Evolutionary conservation across 257 asterid species (phyloP).

Genomic region (Solanum chiquidenum): DNA sequence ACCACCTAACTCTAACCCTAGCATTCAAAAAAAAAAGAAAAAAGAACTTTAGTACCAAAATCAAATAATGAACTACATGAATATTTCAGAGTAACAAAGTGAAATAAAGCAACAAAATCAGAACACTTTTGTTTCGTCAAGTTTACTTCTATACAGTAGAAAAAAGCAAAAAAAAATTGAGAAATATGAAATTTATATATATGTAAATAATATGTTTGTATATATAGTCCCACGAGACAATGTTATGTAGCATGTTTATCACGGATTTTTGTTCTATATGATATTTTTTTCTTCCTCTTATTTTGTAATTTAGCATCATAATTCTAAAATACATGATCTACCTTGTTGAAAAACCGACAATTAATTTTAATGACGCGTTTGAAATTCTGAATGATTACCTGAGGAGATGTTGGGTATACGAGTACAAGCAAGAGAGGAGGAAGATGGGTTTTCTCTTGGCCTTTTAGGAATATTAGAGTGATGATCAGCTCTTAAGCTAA

Average conservation of each 20-base stretch:
- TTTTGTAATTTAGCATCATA: background rate
- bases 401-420: slow-evolving; percentile 42
- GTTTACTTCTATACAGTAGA: background rate
- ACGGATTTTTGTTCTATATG: background rate
- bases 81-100: background rate
- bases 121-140: background rate
- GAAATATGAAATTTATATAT: too few relatives aligned
- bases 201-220: background rate
- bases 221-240: background rate
- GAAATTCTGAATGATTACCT: slow-evolving; percentile 14
- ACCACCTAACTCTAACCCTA: slow-evolving; percentile 61
- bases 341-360: background rate
- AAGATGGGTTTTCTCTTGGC: slow-evolving; percentile 26
- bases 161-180: background rate
- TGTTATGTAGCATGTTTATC: background rate
- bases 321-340: background rate
- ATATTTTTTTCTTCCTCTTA: background rate
- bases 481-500: slow-evolving; percentile 12
- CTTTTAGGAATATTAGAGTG: slow-evolving; percentile 25
- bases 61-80: background rate
- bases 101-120: background rate
- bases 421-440: slow-evolving; percentile 28
- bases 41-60: background rate
- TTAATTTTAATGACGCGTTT: background rate
- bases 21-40: background rate